A percentile compares a stretch with the other conserved stretches of the same genome.
Conservation (phyloP, 345 rosid genomes). For the Bretschneidera sinensis region DNA sequence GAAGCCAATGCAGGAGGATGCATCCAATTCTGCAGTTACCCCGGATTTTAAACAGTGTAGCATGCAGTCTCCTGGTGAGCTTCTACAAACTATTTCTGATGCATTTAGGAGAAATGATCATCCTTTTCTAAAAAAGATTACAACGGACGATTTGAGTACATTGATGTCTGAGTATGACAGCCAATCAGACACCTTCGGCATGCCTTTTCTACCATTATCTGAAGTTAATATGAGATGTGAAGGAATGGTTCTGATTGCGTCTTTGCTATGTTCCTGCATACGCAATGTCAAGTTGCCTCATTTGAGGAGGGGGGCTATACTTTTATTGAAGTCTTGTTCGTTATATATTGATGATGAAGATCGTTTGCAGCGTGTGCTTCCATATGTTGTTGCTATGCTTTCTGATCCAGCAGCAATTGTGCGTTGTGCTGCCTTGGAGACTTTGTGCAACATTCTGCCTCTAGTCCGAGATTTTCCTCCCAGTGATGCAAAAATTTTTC, state of each 20-base stretch:
- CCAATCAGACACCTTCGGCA: conserved; percentile 77
- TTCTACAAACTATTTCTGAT: conserved; percentile 53
- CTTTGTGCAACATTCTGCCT: conserved; percentile 91
- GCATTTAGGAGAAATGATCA: conserved; percentile 69
- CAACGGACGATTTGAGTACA: conserved; percentile 66
- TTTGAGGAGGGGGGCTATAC: conserved; percentile 84
- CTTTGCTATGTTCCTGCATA: conserved; percentile 93
- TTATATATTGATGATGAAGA: conserved; percentile 94
- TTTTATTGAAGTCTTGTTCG: conserved; percentile 75
- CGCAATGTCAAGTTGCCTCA: conserved; percentile 95
- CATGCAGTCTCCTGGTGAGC: conserved; percentile 37
- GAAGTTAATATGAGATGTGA: conserved; percentile 69
- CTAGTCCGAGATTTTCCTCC: conserved; percentile 97
- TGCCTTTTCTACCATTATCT: conserved; percentile 69
- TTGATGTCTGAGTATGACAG: no score
- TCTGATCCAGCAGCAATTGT: conserved; percentile 94
- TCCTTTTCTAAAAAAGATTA: conserved; percentile 69
- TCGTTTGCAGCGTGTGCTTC: conserved; percentile 92
- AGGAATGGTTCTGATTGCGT: conserved; percentile 95
- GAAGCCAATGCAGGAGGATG: conserved; percentile 23
- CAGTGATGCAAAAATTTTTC: conserved; percentile 96
- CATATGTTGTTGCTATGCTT: conserved; percentile 86
- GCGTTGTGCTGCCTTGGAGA: conserved; percentile 90
- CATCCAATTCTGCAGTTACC: conserved; percentile 28
- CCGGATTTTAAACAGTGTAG: conserved; percentile 28